Evolutionary conservation across 2,329 filamentous ascomycete species (phyloP).

Genomic region (Colletotrichum abscissum): DNA sequence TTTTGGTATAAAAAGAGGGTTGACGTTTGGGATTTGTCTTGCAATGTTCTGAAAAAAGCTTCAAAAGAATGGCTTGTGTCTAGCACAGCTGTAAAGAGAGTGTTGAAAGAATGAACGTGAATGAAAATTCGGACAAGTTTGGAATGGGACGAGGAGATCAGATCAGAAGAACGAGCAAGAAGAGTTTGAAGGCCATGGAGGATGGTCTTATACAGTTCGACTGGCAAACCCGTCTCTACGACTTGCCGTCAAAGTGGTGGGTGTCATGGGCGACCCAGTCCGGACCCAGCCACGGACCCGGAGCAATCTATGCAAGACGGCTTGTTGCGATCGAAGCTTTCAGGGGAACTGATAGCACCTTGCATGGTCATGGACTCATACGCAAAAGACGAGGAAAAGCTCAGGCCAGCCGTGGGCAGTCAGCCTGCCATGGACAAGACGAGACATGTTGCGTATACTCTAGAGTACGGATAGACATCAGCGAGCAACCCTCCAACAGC

Average conservation of each 20-base stretch:
- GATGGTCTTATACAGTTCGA: constrained; percentile 29
- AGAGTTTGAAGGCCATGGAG: constrained; percentile 3
- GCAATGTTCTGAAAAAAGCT: constrained; percentile 25
- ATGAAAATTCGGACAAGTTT: constrained; percentile 28
- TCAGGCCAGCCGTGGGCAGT: neutral
- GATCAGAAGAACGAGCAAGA: neutral
- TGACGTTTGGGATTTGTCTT: constrained; percentile 13
- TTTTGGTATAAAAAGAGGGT: constrained; percentile 1
- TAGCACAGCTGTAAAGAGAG: constrained; percentile 36
- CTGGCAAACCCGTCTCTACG: neutral
- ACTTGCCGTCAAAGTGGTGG: neutral
- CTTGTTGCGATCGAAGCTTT: constrained; percentile 27
- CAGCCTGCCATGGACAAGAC: constrained; percentile 2
- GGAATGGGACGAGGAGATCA: constrained; percentile 30
- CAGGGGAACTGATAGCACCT: neutral
- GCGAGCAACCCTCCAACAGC: neutral
- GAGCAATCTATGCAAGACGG: constrained; percentile 32
- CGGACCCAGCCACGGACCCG: constrained; percentile 10
- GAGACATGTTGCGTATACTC: neutral
- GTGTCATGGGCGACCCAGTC: constrained; percentile 28
- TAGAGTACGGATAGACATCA: neutral
- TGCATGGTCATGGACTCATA: neutral
- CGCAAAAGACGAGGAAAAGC: constrained; percentile 3
- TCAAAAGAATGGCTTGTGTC: constrained; percentile 37
- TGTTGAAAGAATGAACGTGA: constrained; percentile 34